Percentiles rank a stretch among this genome's conserved stretches.
Evolutionary conservation across 192 early-diverging fungal genomes (phyloP).

Genomic region (Linnemannia elongata): DNA sequence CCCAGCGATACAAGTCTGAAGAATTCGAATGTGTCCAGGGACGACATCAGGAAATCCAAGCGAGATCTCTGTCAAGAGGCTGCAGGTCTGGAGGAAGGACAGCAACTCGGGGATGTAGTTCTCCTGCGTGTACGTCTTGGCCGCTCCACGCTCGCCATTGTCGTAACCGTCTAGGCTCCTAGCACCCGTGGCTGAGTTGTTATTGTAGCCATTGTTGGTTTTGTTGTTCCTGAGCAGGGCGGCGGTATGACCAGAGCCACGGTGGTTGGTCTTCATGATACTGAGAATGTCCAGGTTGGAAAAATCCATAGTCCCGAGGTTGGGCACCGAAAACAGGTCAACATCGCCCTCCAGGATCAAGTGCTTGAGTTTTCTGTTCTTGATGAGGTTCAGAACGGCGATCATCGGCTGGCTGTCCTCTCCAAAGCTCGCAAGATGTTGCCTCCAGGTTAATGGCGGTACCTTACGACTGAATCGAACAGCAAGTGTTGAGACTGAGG

Average conservation of each 20-base stretch:
- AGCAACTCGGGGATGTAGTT: conserved; percentile 35
- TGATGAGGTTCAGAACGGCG: conserved; percentile 30
- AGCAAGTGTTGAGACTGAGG: conserved; percentile 18
- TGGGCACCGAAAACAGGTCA: conserved; percentile 38
- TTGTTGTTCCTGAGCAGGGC: conserved; percentile 1
- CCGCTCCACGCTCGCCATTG: not conserved
- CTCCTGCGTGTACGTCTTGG: conserved; percentile 12
- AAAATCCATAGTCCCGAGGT: conserved; percentile 47
- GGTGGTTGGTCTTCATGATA: conserved; percentile 39
- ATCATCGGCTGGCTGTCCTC: conserved; percentile 27
- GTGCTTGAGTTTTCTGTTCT: conserved; percentile 30
- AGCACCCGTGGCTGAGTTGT: not conserved
- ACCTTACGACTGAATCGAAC: conserved; percentile 21
- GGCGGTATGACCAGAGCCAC: conserved; percentile 3
- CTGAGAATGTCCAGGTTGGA: conserved; percentile 40
- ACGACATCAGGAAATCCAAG: conserved; percentile 39
- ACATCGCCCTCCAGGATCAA: conserved; percentile 38
- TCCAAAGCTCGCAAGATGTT: not conserved
- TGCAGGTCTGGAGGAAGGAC: conserved; percentile 25
- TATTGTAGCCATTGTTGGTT: not conserved
- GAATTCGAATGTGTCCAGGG: conserved; percentile 43
- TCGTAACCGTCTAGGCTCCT: conserved; percentile 9
- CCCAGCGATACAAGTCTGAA: conserved; percentile 26
- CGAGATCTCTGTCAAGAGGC: conserved; percentile 24
- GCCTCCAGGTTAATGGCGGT: conserved; percentile 23